Conservation (phyloP, 2,329 filamentous ascomycete species). For the Cercospora sp. region DNA sequence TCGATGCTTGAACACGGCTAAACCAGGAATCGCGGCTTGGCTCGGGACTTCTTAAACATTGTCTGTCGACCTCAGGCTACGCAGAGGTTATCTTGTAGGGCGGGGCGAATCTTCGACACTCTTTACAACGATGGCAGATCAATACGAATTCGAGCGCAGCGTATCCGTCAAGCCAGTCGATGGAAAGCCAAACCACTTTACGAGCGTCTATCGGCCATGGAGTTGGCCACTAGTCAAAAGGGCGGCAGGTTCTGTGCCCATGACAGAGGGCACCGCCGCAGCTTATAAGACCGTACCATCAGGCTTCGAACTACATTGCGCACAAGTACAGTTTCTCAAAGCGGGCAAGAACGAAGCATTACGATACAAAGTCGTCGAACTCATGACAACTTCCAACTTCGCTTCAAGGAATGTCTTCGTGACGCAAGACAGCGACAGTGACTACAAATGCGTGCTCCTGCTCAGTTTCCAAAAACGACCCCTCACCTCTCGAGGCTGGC, state of each 20-base stretch:
- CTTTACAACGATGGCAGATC: background rate
- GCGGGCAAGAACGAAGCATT: background rate
- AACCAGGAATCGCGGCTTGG: background rate
- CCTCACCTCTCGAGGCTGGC: background rate
- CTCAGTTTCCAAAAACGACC: background rate
- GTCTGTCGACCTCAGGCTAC: background rate
- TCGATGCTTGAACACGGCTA: background rate
- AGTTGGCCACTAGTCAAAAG: background rate
- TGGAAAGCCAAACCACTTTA: conserved; percentile 1
- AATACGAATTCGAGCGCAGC: background rate
- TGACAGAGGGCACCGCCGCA: conserved; percentile 1
- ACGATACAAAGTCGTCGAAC: background rate
- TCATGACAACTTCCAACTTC: conserved; percentile 1
- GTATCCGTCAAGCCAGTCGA: background rate
- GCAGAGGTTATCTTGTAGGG: too few species aligned
- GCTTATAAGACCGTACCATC: conserved; percentile 11
- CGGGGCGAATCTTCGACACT: too few species aligned
- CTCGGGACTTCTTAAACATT: background rate
- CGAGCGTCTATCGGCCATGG: conserved; percentile 10
- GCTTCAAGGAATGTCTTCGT: background rate
- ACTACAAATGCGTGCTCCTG: background rate
- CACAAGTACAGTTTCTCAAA: conserved; percentile 8
- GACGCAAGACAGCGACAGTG: background rate
- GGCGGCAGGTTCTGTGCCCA: conserved; percentile 8
- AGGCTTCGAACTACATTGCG: background rate